Evolutionary conservation across 345 rosid species (phyloP).

Genomic region (Eucalyptus regnans): DNA sequence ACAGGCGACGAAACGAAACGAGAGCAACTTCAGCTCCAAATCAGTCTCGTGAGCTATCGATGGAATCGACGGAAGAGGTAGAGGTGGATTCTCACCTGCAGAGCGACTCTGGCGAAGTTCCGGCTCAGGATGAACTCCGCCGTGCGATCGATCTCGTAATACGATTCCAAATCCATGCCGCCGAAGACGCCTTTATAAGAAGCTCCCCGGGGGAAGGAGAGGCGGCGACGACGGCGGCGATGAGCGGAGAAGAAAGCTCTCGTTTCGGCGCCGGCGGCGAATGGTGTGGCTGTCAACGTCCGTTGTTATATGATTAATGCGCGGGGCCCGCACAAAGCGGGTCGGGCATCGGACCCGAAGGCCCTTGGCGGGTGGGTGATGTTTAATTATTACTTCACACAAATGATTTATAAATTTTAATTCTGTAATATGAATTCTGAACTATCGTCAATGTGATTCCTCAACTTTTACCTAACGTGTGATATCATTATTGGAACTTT

Average conservation of each 20-base stretch:
- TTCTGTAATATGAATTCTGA: too few species aligned
- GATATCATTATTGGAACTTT: rapidly evolving
- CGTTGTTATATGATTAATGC: not conserved
- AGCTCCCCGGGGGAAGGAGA: not conserved
- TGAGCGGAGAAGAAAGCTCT: not conserved
- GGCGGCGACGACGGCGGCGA: not conserved
- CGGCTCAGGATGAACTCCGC: constrained; percentile 50
- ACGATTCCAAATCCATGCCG: constrained; percentile 38
- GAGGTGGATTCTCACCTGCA: constrained; percentile 39
- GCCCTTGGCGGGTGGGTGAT: not conserved
- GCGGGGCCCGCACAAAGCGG: not conserved
- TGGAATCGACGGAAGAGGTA: not conserved
- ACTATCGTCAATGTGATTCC: rapidly evolving
- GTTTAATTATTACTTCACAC: not conserved
- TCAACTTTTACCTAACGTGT: rapidly evolving
- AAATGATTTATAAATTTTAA: rapidly evolving
- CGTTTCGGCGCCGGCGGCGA: not conserved
- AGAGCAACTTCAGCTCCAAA: not conserved
- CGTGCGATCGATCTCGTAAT: constrained; percentile 38
- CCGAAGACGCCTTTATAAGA: not conserved
- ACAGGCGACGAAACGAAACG: not conserved
- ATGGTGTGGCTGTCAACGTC: not conserved
- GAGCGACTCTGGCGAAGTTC: constrained; percentile 55
- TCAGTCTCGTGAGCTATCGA: not conserved
- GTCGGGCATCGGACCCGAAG: not conserved